Evolutionary conservation across 208 protist species (phyloP), one percentile per base, ranked within the genome.

Genomic region (Trypanosoma brucei): DNA sequence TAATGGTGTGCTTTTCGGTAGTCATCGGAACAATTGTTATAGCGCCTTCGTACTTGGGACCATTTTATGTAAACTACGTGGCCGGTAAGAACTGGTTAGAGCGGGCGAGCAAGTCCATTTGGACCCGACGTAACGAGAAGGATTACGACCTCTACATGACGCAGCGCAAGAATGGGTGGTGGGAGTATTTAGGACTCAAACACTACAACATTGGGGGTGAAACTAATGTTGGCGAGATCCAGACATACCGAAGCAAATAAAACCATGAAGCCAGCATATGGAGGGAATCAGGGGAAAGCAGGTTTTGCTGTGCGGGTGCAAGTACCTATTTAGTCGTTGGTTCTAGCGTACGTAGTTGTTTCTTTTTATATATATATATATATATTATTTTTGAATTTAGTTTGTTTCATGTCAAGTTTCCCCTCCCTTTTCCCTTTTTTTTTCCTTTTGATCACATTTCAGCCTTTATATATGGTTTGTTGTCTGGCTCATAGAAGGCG

Each of bases 141-240:
- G 78, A 92, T 58, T 88, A 76, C 48, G 81, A 91, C 6, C 61
- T 91, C 38, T 94, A 90, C 76, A 87, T 92, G 83, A 91, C 88
- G 55, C 88, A 94, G 75, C 88, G 88, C 42, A 83, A 90, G 72
- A 94, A 94, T 70, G 75, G 78, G 45, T 94, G 88, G 85, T 48
- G 30, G 37, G 78, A 94, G 72, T 91, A 81, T 67, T 75, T 94
- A 0, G 88, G 88, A n/a, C 51, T 94, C 45, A 94, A 94, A 66
- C 74, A 74, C 34, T 94, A 94, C 75, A 86, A 94, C 66, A 94
- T 94, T 70, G 79, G 88, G 40, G 81, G 88, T 22, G 84, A 94
- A 1, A 70, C 72, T 30, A 94, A 94, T 67, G 46, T 79, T 33
- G 84, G 83, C 5, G 84, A 88, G 1, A 88, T 94, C 48, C 84